Base-by-base conservation (phyloP, 2,329 filamentous ascomycete species). In the Ophiostoma sp. region DNA sequence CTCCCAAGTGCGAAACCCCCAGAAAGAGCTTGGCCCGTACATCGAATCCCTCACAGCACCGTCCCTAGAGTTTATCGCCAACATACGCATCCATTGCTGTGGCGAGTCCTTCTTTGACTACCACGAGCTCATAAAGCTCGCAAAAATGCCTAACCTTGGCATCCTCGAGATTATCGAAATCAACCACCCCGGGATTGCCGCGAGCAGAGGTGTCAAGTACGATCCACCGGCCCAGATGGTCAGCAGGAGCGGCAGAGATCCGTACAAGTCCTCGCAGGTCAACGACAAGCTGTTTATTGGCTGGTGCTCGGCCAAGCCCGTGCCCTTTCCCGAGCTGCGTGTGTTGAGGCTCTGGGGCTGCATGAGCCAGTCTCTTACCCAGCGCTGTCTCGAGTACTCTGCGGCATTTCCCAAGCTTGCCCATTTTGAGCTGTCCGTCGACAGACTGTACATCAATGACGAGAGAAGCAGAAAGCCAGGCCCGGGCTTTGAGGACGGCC, bases 261-360 rank as follows among this genome's bases (percentile, higher is more conserved):
- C 57, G 20, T 33, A 44, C n/a, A 10, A 4, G 13, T 67, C 65
- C 11, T 36, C 36, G 6, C 69, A 71, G n/a, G 60, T 85, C 6
- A 82, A 74, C 54, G 83, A 86, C 72, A 77, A 81, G 7, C 76
- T 86, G 2, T 70, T 86, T 27, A 78, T 80, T 44, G 80, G 80
- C 31, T 86, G 83, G 83, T 78, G 80, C 0, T 77, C 80, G 65
- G 31, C 57, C 27, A 76, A 76, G 48, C 72, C 77, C 0, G 74
- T 78, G 10, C 78, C 83, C 0, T 86, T 86, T 48, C 83, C 83
- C 0, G 64, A 80, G 4, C 78, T 86, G 60, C 79, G 83, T 4
- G 76, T 85, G 20, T 74, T 86, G 60, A 79, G 80, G 36, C 79
- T 86, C 3, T 69, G 67, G 68, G 67, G 70, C 10, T 60, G 67